These are phyloP conservation scores for Capsicum baccatum DNA, from an alignment of 257 asterid species.

Conservation along the genomic window DNA sequence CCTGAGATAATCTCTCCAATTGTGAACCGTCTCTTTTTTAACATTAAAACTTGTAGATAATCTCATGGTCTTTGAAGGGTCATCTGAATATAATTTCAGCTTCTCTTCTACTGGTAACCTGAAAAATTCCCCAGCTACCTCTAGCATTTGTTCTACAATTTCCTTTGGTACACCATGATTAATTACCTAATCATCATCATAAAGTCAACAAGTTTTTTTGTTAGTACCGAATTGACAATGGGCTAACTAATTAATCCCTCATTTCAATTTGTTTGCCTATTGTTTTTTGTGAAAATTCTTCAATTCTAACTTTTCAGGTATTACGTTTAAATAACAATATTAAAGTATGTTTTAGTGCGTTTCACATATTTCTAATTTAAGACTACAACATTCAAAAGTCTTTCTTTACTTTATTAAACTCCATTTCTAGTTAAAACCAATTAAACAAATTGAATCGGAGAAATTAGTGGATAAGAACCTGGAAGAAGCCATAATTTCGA, in stretches of 20 bases:
- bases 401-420: too few species aligned
- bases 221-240: neutral
- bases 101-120: conserved; percentile 71
- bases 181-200: conserved; percentile 49
- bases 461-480: conserved; percentile 43
- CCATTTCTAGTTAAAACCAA: too few species aligned
- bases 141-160: conserved; percentile 57
- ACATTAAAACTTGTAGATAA: conserved; percentile 82
- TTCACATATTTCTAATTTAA: too few species aligned
- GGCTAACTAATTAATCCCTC: too few species aligned
- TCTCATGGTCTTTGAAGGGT: conserved; percentile 70
- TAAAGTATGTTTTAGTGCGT: too few species aligned
- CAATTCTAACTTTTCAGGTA: too few species aligned
- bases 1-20: conserved; percentile 95
- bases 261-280: too few species aligned
- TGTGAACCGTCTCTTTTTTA: conserved; percentile 71
- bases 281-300: too few species aligned
- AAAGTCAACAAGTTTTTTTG: neutral
- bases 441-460: too few species aligned
- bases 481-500: conserved; percentile 67
- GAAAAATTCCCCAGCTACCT: conserved; percentile 62
- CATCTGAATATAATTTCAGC: conserved; percentile 80
- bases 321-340: too few species aligned
- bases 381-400: too few species aligned
- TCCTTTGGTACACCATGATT: conserved; percentile 72